Percentiles rank a stretch among this genome's conserved stretches.
phyloP scores from a whole-genome alignment of 371 early-diverging fungal genomes.

The Umbelopsis sp. region DNA sequence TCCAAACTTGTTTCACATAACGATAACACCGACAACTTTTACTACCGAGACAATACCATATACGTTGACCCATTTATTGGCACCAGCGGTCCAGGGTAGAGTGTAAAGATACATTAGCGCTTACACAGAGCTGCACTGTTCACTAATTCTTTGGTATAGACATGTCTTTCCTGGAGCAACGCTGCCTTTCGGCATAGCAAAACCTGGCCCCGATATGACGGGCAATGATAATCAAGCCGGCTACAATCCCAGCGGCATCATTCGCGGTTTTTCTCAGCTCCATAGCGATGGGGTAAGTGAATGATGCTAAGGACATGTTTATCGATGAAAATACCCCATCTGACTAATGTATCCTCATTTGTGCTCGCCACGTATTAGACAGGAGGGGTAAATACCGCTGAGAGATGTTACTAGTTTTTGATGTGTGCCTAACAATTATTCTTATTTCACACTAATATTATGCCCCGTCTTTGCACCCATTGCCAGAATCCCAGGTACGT shows the following conservation, averaged over 20 bases:
- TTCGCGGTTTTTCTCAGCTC: slow-evolving; percentile 20
- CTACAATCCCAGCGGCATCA: slow-evolving; percentile 13
- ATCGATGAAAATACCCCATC: too few relatives aligned
- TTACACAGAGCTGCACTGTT: too few relatives aligned
- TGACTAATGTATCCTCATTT: background rate
- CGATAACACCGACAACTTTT: background rate
- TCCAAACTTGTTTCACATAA: slow-evolving; percentile 8
- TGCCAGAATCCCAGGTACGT: background rate
- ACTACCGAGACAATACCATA: slow-evolving; percentile 1
- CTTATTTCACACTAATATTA: too few relatives aligned
- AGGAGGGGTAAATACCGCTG: background rate
- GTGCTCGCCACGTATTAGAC: background rate
- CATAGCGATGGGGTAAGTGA: slow-evolving; percentile 7
- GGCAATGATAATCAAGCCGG: slow-evolving; percentile 19
- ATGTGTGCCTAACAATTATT: background rate
- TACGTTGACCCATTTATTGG: slow-evolving; percentile 17
- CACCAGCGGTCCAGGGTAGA: slow-evolving; percentile 2
- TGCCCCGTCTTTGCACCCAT: too few relatives aligned
- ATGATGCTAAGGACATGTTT: background rate
- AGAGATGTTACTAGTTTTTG: background rate
- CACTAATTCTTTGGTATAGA: background rate
- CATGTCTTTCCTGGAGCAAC: slow-evolving; percentile 20
- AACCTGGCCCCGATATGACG: slow-evolving; percentile 19
- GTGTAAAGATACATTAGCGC: background rate
- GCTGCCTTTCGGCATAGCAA: slow-evolving; percentile 21